These are phyloP conservation scores for Lactifluus pinguis DNA, from an alignment of 768 basidiomycete species.

Conservation along the genomic window DNA sequence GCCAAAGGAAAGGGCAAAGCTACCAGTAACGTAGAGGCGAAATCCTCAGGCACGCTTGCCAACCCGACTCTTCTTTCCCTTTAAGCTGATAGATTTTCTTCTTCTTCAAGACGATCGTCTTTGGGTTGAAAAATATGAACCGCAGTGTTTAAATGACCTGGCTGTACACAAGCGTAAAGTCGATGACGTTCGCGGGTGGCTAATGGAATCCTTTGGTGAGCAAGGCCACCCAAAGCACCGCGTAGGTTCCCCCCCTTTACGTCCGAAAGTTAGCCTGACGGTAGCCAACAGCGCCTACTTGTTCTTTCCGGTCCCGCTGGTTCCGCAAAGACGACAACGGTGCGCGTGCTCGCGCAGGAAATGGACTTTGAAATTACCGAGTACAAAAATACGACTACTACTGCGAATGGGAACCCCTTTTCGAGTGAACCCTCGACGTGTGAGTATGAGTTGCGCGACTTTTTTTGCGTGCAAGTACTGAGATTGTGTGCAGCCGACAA, in stretches of 20 bases:
- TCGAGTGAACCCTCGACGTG: slow-evolving; percentile 22
- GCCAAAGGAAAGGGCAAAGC: slow-evolving; percentile 24
- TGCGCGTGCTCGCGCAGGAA: slow-evolving; percentile 67
- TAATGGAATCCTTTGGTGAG: slow-evolving; percentile 61
- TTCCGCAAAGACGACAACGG: slow-evolving; percentile 79
- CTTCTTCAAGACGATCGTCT: slow-evolving; percentile 17
- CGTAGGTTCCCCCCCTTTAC: slow-evolving; percentile 33
- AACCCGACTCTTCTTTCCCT: background rate
- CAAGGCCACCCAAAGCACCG: slow-evolving; percentile 67
- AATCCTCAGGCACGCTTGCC: background rate
- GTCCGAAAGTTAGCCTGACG: background rate
- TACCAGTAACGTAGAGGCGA: background rate
- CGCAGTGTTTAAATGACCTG: slow-evolving; percentile 47
- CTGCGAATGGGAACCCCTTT: slow-evolving; percentile 56
- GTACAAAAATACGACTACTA: slow-evolving; percentile 25
- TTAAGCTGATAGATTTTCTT: background rate
- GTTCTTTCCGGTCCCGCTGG: slow-evolving; percentile 85
- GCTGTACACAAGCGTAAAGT: slow-evolving; percentile 77
- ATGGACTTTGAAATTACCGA: slow-evolving; percentile 76
- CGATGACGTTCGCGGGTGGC: slow-evolving; percentile 67
- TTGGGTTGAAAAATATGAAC: slow-evolving; percentile 31
- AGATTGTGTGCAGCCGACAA: slow-evolving; percentile 6
- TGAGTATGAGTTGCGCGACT: background rate
- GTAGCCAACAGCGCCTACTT: slow-evolving; percentile 57
- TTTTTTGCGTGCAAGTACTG: background rate